phyloP scores from a whole-genome alignment of 805 yeast genomes.

The Kazachstania bromeliacearum region DNA sequence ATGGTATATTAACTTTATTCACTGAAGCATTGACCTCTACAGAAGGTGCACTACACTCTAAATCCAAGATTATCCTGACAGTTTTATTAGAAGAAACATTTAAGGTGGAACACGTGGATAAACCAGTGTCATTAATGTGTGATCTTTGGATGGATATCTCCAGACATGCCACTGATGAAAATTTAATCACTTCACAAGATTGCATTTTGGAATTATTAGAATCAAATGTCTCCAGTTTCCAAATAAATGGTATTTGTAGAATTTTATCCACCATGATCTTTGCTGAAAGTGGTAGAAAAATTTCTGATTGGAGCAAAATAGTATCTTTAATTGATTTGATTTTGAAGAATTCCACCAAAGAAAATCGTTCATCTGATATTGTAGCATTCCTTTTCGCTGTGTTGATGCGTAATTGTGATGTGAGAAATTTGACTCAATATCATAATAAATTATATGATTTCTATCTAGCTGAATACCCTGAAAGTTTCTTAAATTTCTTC shows the following conservation, averaged over 20 bases:
- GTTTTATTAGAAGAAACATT: conserved; percentile 32
- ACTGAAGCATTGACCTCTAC: conserved; percentile 71
- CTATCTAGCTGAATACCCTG: conserved; percentile 33
- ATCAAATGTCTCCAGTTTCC: conserved; percentile 7
- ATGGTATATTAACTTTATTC: conserved; percentile 52
- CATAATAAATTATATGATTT: conserved; percentile 38
- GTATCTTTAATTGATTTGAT: conserved; percentile 10
- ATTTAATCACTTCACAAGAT: conserved; percentile 38
- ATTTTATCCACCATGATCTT: conserved; percentile 43
- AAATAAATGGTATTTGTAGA: conserved; percentile 30
- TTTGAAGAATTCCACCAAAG: conserved; percentile 4
- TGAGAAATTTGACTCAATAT: conserved; percentile 37
- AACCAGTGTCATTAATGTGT: conserved; percentile 37
- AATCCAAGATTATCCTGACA: conserved; percentile 42
- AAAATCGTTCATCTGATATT: conserved; percentile 15
- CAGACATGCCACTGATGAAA: conserved; percentile 42
- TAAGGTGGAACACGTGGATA: conserved; percentile 2
- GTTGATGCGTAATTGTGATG: conserved; percentile 47
- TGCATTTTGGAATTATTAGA: conserved; percentile 21
- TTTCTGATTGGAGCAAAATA: conserved; percentile 40
- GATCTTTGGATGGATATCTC: conserved; percentile 50
- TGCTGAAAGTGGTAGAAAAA: conserved; percentile 63
- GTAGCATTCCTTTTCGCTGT: conserved; percentile 40
- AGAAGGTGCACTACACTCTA: conserved; percentile 65
- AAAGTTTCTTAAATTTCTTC: conserved; percentile 38